Percentiles rank a stretch among this genome's conserved stretches.
Evolutionary conservation across 495 filamentous ascomycete genomes (phyloP).

Genomic region (Podospora sp.): DNA sequence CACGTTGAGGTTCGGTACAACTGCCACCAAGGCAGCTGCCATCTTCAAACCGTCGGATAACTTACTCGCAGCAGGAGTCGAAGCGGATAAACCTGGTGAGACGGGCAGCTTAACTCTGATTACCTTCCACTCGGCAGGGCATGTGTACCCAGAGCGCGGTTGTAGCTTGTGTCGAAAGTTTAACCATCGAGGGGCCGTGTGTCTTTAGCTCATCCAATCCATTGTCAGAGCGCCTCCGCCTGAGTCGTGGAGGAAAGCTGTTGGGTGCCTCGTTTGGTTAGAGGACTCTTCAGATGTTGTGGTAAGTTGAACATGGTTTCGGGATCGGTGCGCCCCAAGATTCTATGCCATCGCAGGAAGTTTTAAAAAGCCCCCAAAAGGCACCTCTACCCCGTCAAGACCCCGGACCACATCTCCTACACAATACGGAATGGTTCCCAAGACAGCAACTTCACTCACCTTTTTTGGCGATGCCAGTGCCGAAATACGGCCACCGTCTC

Average conservation of each 20-base stretch:
- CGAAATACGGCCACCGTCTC: not conserved
- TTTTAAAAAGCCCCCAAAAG: not conserved
- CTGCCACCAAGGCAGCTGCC: not conserved
- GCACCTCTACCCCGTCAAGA: not conserved
- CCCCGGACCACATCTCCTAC: not conserved
- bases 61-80: not conserved
- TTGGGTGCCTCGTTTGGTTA: not conserved
- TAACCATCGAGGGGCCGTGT: not conserved
- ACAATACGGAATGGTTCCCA: not conserved
- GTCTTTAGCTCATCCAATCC: not conserved
- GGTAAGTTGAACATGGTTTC: too few relatives aligned
- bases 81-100: too few relatives aligned
- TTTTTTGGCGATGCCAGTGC: not conserved
- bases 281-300: not conserved
- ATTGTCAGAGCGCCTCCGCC: not conserved
- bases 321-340: conserved; percentile 20
- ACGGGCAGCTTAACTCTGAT: too few relatives aligned
- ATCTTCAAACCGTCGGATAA: not conserved
- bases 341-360: not conserved
- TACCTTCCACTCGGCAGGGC: not conserved
- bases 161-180: not conserved
- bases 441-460: not conserved
- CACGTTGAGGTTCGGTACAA: not conserved
- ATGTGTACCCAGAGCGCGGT: not conserved
- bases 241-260: not conserved